These are phyloP conservation scores for Colletotrichum sp. DNA, from an alignment of 2,329 filamentous ascomycete genomes.

Conservation along the genomic window DNA sequence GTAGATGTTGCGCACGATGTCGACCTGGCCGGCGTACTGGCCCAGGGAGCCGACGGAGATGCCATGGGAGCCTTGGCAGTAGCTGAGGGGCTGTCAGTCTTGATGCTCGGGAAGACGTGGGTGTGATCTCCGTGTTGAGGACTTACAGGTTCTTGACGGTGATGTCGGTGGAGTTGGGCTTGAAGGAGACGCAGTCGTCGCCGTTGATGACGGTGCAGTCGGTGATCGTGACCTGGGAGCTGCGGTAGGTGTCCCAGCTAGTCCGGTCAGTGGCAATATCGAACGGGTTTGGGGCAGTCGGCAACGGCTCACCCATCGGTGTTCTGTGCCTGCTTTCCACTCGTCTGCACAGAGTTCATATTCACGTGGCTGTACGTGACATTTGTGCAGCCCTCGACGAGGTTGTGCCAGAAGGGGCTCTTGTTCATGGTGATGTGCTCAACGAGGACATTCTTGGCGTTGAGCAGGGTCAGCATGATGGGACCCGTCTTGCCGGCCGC, in stretches of 20 bases:
- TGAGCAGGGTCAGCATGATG: slow-evolving; percentile 52
- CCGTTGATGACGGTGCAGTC: slow-evolving; percentile 69
- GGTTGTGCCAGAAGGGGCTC: neutral
- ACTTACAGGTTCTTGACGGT: slow-evolving; percentile 67
- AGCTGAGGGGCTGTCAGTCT: slow-evolving; percentile 58
- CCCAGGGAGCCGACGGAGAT: slow-evolving; percentile 76
- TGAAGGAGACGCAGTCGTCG: slow-evolving; percentile 77
- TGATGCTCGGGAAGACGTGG: slow-evolving; percentile 70
- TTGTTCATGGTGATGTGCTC: slow-evolving; percentile 61
- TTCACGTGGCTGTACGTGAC: neutral
- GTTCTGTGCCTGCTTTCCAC: slow-evolving; percentile 44
- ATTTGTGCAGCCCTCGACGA: neutral
- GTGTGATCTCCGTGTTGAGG: slow-evolving; percentile 53
- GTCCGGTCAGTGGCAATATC: no score
- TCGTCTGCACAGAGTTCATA: slow-evolving; percentile 52
- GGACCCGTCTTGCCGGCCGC: slow-evolving; percentile 7
- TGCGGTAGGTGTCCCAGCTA: slow-evolving; percentile 70
- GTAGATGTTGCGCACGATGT: slow-evolving; percentile 72
- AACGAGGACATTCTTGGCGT: slow-evolving; percentile 72
- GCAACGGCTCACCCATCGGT: neutral
- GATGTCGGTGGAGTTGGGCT: slow-evolving; percentile 74
- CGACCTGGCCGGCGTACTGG: slow-evolving; percentile 67
- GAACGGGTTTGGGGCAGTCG: no score
- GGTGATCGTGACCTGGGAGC: slow-evolving; percentile 67
- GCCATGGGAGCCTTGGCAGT: slow-evolving; percentile 75